Evolutionary conservation across 441 rosid genomes (phyloP).

Genomic region (Populus hybrid): DNA sequence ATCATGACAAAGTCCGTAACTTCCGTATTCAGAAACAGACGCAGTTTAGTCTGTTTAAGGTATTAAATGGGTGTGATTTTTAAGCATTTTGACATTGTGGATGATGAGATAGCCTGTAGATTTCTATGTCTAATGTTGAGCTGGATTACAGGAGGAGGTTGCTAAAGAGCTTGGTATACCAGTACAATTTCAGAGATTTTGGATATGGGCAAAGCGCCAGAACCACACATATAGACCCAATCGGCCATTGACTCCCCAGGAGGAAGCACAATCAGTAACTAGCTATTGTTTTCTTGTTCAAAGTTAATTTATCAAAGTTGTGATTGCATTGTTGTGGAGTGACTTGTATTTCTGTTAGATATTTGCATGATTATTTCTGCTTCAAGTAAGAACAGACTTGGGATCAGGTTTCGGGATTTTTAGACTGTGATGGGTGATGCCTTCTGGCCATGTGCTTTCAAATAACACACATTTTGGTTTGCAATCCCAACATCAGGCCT

Average conservation of each 20-base stretch:
- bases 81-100: background rate
- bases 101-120: background rate
- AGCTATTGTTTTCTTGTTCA: background rate
- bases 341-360: background rate
- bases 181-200: slow-evolving; percentile 81
- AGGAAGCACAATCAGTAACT: slow-evolving; percentile 80
- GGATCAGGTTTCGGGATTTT: background rate
- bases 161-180: slow-evolving; percentile 93
- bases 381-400: background rate
- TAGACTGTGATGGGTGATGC: background rate
- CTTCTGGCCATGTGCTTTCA: background rate
- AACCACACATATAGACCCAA: slow-evolving; percentile 99
- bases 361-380: background rate
- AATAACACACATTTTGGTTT: background rate
- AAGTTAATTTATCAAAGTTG: background rate
- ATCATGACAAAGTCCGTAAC: slow-evolving; percentile 84
- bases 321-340: background rate
- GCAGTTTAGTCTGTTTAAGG: slow-evolving; percentile 72
- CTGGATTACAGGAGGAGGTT: slow-evolving; percentile 70
- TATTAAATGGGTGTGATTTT: slow-evolving; percentile 15
- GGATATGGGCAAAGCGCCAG: slow-evolving; percentile 99
- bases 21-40: slow-evolving; percentile 90
- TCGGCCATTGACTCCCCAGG: slow-evolving; percentile 77
- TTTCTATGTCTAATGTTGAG: slow-evolving; percentile 16
- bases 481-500: background rate